These are phyloP conservation scores for Volutella citrinella DNA, from an alignment of 2,329 filamentous ascomycete genomes.

Conservation along the genomic window DNA sequence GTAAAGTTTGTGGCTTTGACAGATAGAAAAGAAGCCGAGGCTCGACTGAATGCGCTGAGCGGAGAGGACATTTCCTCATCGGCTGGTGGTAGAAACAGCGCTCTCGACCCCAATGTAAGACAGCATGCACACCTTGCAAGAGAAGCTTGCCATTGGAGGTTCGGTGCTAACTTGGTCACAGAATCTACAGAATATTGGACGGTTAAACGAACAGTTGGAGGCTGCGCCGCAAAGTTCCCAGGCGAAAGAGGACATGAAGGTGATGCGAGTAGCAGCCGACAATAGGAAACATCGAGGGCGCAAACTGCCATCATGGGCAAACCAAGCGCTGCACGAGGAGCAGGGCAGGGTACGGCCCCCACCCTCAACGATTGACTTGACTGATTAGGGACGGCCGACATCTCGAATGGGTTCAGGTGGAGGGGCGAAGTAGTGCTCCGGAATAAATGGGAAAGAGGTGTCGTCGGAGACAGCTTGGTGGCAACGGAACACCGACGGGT, in stretches of 20 bases:
- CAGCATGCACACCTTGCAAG: not conserved
- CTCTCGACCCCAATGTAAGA: constrained; percentile 33
- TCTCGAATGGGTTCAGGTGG: not conserved
- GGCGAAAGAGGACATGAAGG: constrained; percentile 28
- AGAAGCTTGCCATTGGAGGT: not conserved
- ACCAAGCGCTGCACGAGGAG: constrained; percentile 22
- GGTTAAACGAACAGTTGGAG: constrained; percentile 13
- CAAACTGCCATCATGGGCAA: constrained; percentile 32
- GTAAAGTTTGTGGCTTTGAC: constrained; percentile 27
- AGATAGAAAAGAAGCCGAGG: constrained; percentile 22
- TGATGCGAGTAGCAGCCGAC: constrained; percentile 32
- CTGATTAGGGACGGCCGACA: not conserved
- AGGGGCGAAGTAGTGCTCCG: too few relatives aligned
- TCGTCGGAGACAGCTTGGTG: too few relatives aligned
- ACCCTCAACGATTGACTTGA: constrained; percentile 6
- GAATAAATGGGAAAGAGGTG: too few relatives aligned
- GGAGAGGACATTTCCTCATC: constrained; percentile 21
- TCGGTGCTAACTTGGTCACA: constrained; percentile 17
- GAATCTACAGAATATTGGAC: constrained; percentile 32
- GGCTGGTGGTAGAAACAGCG: constrained; percentile 15
- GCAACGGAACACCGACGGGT: too few relatives aligned
- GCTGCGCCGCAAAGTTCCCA: constrained; percentile 9
- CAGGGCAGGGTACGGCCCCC: constrained; percentile 12
- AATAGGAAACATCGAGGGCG: constrained; percentile 23
- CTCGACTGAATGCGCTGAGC: constrained; percentile 23